A percentile compares a stretch with the other conserved stretches of the same genome.
These are phyloP conservation scores for Glycine soja DNA, from an alignment of 306 rosid species.

Conservation along the genomic window DNA sequence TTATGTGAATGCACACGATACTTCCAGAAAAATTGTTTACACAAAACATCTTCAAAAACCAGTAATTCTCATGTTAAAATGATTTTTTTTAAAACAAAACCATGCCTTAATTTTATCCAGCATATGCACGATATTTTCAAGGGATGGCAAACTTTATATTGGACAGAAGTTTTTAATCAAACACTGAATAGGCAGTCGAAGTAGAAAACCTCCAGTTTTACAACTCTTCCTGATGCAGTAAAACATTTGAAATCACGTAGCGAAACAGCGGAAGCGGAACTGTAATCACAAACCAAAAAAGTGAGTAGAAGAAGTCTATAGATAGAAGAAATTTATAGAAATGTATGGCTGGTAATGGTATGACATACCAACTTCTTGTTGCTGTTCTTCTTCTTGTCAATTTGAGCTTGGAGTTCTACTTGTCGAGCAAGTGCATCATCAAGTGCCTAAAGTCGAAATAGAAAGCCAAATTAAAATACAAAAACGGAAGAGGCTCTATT, in stretches of 20 bases:
- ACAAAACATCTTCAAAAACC: background rate
- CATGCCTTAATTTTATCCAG: conserved; percentile 7
- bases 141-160: conserved; percentile 46
- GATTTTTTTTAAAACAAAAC: background rate
- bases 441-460: conserved; percentile 61
- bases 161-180: conserved; percentile 43
- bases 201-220: conserved; percentile 48
- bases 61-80: background rate
- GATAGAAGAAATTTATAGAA: conserved; percentile 2
- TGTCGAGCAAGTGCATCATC: conserved; percentile 68
- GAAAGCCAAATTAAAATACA: no score
- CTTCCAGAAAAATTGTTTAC: background rate
- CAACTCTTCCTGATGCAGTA: conserved; percentile 21
- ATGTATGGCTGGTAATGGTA: background rate
- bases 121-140: conserved; percentile 48
- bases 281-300: conserved; percentile 56
- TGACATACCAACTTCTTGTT: conserved; percentile 73
- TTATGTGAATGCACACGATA: background rate
- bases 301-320: conserved; percentile 8
- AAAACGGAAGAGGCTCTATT: background rate
- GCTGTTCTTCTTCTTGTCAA: conserved; percentile 76
- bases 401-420: conserved; percentile 59
- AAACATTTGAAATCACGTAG: conserved; percentile 32
- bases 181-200: background rate
- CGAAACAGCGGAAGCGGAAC: conserved; percentile 55